These are phyloP conservation scores for Lantana camara DNA, from an alignment of 257 asterid species.

Conservation along the genomic window DNA sequence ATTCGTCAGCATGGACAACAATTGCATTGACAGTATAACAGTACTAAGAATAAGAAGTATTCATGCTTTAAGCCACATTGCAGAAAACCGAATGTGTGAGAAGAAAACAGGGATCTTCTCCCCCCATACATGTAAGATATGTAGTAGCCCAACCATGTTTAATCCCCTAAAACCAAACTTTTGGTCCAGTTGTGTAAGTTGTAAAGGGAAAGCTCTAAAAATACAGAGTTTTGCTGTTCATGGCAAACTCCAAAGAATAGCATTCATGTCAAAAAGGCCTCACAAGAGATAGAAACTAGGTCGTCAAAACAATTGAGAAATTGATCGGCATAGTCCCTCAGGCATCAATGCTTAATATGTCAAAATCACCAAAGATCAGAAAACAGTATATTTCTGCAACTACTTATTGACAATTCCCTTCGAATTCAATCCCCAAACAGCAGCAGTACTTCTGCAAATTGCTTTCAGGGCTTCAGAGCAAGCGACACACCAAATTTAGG, in stretches of 20 bases:
- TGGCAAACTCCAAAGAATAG: constrained; percentile 38
- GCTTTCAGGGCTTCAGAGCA: constrained; percentile 60
- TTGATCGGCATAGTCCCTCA: constrained; percentile 16
- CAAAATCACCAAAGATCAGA: constrained; percentile 21
- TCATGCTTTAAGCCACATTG: neutral
- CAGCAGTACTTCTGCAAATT: constrained; percentile 12
- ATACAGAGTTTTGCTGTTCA: constrained; percentile 15
- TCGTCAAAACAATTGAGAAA: neutral
- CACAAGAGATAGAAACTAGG: constrained; percentile 11
- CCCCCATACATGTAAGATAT: too few relatives aligned
- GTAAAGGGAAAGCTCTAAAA: constrained; percentile 14
- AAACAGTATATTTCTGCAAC: constrained; percentile 32
- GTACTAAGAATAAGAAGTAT: neutral
- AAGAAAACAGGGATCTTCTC: neutral
- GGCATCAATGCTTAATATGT: constrained; percentile 25
- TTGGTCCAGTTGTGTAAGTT: too few relatives aligned
- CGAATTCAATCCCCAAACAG: constrained; percentile 30
- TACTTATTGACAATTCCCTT: constrained; percentile 41
- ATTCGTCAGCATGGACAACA: neutral
- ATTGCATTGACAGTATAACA: neutral
- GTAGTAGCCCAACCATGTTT: neutral
- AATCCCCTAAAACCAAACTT: neutral
- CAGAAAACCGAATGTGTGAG: too few relatives aligned
- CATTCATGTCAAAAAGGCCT: constrained; percentile 28
- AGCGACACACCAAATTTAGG: constrained; percentile 73